Evolutionary conservation across 2,329 filamentous ascomycete genomes (phyloP).

Genomic region (Penicillium brevicompactum): DNA sequence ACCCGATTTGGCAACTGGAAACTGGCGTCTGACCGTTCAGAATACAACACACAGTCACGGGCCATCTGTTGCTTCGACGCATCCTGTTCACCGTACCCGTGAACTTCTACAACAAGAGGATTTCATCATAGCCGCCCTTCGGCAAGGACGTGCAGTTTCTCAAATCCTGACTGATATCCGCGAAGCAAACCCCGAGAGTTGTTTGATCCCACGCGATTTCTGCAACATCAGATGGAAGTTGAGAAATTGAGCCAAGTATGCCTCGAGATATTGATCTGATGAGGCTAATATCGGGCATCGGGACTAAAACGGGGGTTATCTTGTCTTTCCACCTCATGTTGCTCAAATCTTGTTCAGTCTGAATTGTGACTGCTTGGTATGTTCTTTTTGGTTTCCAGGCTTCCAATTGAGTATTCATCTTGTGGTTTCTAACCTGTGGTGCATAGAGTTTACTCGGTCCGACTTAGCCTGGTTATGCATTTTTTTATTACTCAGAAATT

Average conservation of each 20-base stretch:
- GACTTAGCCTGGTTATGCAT: too few relatives aligned
- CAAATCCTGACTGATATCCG: not conserved
- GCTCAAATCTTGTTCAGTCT: too few relatives aligned
- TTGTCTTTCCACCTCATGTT: too few relatives aligned
- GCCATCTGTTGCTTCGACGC: not conserved
- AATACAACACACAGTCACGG: not conserved
- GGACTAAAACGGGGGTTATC: too few relatives aligned
- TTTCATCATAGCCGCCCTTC: not conserved
- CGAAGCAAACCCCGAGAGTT: not conserved
- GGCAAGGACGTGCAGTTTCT: not conserved
- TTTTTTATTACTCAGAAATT: too few relatives aligned
- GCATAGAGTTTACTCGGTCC: too few relatives aligned
- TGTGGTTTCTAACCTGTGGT: too few relatives aligned
- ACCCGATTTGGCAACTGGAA: not conserved
- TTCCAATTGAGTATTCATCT: too few relatives aligned
- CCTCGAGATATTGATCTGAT: too few relatives aligned
- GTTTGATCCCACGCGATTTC: not conserved
- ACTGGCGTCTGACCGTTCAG: not conserved
- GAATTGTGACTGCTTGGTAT: too few relatives aligned
- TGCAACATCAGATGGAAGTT: not conserved
- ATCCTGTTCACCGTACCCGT: not conserved
- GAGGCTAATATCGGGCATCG: too few relatives aligned
- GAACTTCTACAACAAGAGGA: not conserved
- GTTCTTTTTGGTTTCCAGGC: too few relatives aligned
- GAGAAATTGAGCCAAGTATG: not conserved